Conservation (phyloP, 805 yeast species). For the Barnettozyma vustinii region DNA sequence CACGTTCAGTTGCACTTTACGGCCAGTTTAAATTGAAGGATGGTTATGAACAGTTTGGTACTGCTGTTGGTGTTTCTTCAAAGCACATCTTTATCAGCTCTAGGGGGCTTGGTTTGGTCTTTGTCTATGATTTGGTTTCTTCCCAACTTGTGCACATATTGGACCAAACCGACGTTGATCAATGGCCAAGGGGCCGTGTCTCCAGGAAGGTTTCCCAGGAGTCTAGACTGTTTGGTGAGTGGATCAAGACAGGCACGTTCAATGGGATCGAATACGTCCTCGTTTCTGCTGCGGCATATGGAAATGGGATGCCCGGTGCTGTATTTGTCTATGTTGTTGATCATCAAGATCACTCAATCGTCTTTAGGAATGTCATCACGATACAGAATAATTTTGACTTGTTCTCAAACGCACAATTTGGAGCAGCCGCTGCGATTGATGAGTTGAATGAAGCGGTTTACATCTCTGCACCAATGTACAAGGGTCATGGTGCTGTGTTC, state of each 20-base stretch:
- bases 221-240: constrained; percentile 17
- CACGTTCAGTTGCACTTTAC: background rate
- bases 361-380: background rate
- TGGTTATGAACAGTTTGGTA: constrained; percentile 40
- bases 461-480: constrained; percentile 42
- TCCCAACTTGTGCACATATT: constrained; percentile 22
- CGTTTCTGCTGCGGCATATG: constrained; percentile 10
- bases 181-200: background rate
- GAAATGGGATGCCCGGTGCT: constrained; percentile 37
- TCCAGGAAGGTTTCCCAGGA: constrained; percentile 9
- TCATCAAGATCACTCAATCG: background rate
- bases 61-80: constrained; percentile 26
- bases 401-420: constrained; percentile 14
- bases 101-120: constrained; percentile 33
- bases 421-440: constrained; percentile 9
- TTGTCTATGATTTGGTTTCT: constrained; percentile 27
- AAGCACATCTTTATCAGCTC: constrained; percentile 31
- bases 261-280: constrained; percentile 13
- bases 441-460: constrained; percentile 22
- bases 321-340: constrained; percentile 28
- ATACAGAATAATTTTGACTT: constrained; percentile 5
- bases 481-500: constrained; percentile 44
- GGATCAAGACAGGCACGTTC: constrained; percentile 13
- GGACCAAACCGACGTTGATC: constrained; percentile 10
- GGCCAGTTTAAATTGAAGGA: constrained; percentile 7